Conservation (phyloP, 2,329 filamentous ascomycete species). For the Acephala macrosclerotiorum region DNA sequence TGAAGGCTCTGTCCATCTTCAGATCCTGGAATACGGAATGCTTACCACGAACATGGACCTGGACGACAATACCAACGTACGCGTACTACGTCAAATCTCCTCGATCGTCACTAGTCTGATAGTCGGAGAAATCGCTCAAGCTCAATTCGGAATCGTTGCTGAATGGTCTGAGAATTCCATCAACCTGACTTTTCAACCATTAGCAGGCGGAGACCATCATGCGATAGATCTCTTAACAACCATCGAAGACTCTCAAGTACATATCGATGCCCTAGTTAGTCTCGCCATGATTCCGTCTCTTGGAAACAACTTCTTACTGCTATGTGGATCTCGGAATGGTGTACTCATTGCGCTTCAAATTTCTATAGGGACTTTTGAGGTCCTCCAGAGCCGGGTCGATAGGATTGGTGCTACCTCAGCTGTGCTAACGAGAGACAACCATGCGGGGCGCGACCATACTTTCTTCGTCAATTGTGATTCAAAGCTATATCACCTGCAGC, state of each 20-base stretch:
- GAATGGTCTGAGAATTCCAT: slow-evolving; percentile 27
- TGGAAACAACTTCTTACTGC: slow-evolving; percentile 28
- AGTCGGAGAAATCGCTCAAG: slow-evolving; percentile 22
- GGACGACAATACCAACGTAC: slow-evolving; percentile 20
- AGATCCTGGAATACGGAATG: slow-evolving; percentile 28
- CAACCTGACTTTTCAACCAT: slow-evolving; percentile 32
- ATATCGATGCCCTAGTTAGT: slow-evolving; percentile 38
- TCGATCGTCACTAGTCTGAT: slow-evolving; percentile 31
- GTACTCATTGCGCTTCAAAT: slow-evolving; percentile 37
- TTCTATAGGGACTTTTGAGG: slow-evolving; percentile 19
- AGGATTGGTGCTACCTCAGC: slow-evolving; percentile 40
- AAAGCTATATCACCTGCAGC: slow-evolving; percentile 45
- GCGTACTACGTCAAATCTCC: slow-evolving; percentile 29
- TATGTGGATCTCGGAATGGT: slow-evolving; percentile 43
- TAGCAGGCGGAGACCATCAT: slow-evolving; percentile 16
- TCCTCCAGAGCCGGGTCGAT: slow-evolving; percentile 29
- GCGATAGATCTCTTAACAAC: slow-evolving; percentile 24
- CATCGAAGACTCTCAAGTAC: neutral
- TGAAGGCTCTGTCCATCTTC: slow-evolving; percentile 28
- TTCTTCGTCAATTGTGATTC: slow-evolving; percentile 59
- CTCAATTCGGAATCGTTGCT: slow-evolving; percentile 32
- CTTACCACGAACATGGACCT: slow-evolving; percentile 21
- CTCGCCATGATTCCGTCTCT: slow-evolving; percentile 28
- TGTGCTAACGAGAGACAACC: slow-evolving; percentile 36
- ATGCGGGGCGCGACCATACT: slow-evolving; percentile 32